Evolutionary conservation across 1,284 basidiomycete species (phyloP).

Genomic region (Schizopora paradoxa): DNA sequence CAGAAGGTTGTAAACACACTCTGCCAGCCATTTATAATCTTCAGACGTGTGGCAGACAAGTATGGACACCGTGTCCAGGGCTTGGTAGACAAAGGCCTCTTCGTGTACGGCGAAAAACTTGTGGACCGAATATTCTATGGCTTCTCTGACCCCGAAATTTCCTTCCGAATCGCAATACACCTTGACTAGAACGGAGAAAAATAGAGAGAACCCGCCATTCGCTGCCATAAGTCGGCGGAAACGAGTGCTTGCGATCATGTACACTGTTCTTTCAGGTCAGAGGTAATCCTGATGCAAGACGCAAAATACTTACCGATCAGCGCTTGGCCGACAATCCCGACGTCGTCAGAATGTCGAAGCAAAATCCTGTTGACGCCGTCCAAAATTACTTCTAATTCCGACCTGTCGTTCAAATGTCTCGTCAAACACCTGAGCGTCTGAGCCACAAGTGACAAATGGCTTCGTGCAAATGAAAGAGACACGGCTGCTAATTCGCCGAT

Average conservation of each 20-base stretch:
- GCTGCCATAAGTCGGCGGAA: slow-evolving; percentile 71
- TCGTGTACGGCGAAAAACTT: slow-evolving; percentile 74
- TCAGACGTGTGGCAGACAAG: slow-evolving; percentile 45
- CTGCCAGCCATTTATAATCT: slow-evolving; percentile 46
- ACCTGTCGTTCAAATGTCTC: slow-evolving; percentile 71
- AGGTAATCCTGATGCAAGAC: slow-evolving; percentile 15
- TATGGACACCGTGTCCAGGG: slow-evolving; percentile 57
- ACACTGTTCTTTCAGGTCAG: slow-evolving; percentile 32
- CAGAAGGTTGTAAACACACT: slow-evolving; percentile 49
- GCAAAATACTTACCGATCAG: slow-evolving; percentile 61
- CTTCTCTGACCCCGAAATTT: slow-evolving; percentile 51
- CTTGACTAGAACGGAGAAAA: slow-evolving; percentile 66
- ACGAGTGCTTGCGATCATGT: slow-evolving; percentile 71
- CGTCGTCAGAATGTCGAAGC: slow-evolving; percentile 60
- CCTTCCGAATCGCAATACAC: slow-evolving; percentile 56
- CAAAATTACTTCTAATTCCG: slow-evolving; percentile 62
- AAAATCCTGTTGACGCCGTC: slow-evolving; percentile 69
- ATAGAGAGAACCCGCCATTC: slow-evolving; percentile 64
- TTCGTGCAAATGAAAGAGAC: slow-evolving; percentile 60
- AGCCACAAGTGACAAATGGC: slow-evolving; percentile 64
- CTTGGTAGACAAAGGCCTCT: slow-evolving; percentile 74
- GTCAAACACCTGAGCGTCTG: slow-evolving; percentile 71
- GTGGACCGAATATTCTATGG: slow-evolving; percentile 68
- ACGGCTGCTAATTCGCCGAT: slow-evolving; percentile 33
- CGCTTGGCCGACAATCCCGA: slow-evolving; percentile 65